Evolutionary conservation across 2,329 filamentous ascomycete species (phyloP), one percentile per base, ranked within the genome.

Genomic region (Aureobasidium sp.): DNA sequence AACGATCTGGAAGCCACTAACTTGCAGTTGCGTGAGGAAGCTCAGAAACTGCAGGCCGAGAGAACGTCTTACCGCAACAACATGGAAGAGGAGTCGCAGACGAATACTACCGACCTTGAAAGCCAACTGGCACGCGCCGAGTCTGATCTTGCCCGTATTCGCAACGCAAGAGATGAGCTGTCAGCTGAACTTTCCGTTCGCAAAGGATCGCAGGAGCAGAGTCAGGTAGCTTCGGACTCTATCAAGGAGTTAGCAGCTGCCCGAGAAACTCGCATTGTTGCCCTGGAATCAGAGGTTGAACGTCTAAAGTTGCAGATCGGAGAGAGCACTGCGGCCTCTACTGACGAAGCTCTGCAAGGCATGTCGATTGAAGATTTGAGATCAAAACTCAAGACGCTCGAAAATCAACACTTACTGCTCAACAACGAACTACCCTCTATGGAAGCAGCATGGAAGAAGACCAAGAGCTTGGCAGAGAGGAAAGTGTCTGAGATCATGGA

Each of bases 1-100:
- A 99, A 99, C 73, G 87, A 93, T 68, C 77, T 97, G 15, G 93
- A 97, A 74, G 91, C 91, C 3, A 89, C 87, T 13, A 97, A 97
- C 73, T 86, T 88, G 63, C 87, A 91, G 66, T 75, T 97, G 34
- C 86, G 88, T 39, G 89, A 96, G 72, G 91, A 96, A 69, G 87
- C 89, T 6, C 87, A 93, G 69, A 95, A 89, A 72, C 78, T 92
- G 54, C 90, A 93, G 68, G 86, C 90, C 1, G 94, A 99, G 73
- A 82, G 94, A 61, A 91, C 90, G 4, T 81, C 86, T 13, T 96
- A 91, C 72, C 88, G 91, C 59, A 84, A 84, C 39, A 87, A 92
- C 68, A 78, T 97, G 8, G 90, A 97, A 67, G 84, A 86, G 25
- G 94, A 99, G 74, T 84, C 86, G 0, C 88, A 91, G 63, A 80